phyloP scores from a whole-genome alignment of 495 filamentous ascomycete species.

The Aspergillus ellipticus region DNA sequence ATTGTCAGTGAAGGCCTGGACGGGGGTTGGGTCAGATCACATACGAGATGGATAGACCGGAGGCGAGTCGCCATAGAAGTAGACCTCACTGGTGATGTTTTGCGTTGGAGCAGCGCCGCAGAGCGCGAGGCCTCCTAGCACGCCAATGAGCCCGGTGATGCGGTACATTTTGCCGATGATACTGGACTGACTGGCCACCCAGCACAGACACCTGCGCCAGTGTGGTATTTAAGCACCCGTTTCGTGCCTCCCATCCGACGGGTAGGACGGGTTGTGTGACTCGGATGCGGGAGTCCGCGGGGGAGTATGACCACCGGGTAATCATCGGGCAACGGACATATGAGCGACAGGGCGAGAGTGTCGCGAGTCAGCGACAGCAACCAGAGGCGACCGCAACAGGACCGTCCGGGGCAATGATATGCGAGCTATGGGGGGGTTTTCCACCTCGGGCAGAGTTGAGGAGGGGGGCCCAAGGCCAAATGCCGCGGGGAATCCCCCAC shows the following conservation, averaged over 20 bases:
- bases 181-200: not conserved
- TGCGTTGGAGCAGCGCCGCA: conserved; percentile 2
- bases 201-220: not conserved
- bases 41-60: conserved; percentile 50
- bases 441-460: not conserved
- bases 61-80: conserved; percentile 54
- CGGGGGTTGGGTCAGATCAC: not conserved
- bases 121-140: conserved; percentile 3
- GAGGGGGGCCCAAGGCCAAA: not conserved
- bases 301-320: not conserved
- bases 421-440: not conserved
- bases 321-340: not conserved
- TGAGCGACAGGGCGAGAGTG: not conserved
- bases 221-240: no score
- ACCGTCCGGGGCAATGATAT: not conserved
- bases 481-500: not conserved
- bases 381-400: not conserved
- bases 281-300: not conserved
- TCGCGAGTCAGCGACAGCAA: not conserved
- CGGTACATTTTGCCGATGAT: not conserved
- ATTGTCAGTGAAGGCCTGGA: not conserved
- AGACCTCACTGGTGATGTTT: conserved; percentile 22
- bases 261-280: not conserved
- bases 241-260: no score
- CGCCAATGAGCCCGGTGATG: not conserved